phyloP scores from a whole-genome alignment of 78 protist species.

The Dictyostelium intermedium region DNA sequence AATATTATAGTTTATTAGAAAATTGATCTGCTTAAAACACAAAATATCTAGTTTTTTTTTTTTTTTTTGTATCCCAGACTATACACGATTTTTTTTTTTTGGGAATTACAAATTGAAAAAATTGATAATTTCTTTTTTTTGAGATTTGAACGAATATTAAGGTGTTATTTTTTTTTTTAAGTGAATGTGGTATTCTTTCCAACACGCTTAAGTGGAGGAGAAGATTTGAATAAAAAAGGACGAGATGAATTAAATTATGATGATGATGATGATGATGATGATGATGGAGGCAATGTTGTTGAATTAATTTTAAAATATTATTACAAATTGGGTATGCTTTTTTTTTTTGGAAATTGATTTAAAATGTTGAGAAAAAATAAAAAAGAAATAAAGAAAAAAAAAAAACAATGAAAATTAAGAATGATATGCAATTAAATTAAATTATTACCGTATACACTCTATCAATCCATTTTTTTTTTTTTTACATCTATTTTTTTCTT shows the following conservation, averaged over 20 bases:
- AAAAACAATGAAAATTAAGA: background rate
- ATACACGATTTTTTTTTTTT: background rate
- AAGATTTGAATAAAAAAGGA: background rate
- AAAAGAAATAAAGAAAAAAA: background rate
- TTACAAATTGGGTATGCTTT: background rate
- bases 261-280: background rate
- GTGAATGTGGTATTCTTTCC: background rate
- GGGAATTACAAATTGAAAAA: background rate
- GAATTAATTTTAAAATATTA: background rate
- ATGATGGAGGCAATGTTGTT: no score
- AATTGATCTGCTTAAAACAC: background rate
- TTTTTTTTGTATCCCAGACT: background rate
- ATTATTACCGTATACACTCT: background rate
- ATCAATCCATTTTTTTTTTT: background rate
- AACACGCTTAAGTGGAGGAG: constrained; percentile 12
- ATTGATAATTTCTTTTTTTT: background rate
- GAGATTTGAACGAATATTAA: background rate
- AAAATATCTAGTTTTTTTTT: background rate
- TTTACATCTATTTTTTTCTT: background rate
- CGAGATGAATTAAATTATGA: background rate
- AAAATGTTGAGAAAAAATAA: background rate
- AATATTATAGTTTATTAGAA: background rate
- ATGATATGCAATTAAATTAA: background rate
- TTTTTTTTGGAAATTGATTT: background rate
- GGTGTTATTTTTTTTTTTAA: background rate